Conservation (phyloP, 805 yeast genomes). For the Saccharomycopsis fodiens region DNA sequence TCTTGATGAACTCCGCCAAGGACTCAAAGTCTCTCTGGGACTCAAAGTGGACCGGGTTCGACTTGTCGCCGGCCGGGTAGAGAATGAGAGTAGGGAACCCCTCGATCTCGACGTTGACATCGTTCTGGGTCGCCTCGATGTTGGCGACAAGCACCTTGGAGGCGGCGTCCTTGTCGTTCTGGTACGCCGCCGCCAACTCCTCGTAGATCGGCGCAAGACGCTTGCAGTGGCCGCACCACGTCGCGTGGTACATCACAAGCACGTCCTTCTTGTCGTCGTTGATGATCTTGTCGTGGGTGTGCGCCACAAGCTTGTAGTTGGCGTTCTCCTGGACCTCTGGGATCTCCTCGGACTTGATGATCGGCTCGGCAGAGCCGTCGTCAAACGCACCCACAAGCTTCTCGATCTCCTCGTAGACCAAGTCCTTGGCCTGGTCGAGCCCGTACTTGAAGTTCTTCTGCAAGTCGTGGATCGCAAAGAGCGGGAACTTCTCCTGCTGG, state of each 20-base stretch:
- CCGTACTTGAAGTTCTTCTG: constrained; percentile 68
- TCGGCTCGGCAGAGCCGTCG: constrained; percentile 61
- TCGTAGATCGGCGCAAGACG: constrained; percentile 83
- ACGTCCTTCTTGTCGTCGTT: constrained; percentile 55
- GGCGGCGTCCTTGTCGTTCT: constrained; percentile 39
- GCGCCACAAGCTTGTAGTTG: constrained; percentile 73
- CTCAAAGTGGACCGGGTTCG: constrained; percentile 55
- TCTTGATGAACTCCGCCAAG: constrained; percentile 63
- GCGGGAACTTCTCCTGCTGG: constrained; percentile 81
- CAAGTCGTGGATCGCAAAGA: constrained; percentile 79
- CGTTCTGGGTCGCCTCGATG: constrained; percentile 85
- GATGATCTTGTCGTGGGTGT: constrained; percentile 67
- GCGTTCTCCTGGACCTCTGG: constrained; percentile 77
- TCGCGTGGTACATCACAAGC: constrained; percentile 88
- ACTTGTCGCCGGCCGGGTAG: constrained; percentile 79
- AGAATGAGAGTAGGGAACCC: constrained; percentile 92
- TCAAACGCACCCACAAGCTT: constrained; percentile 56
- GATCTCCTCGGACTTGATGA: constrained; percentile 75
- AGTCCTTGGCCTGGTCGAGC: constrained; percentile 47
- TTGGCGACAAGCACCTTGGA: constrained; percentile 69
- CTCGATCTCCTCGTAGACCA: constrained; percentile 47
- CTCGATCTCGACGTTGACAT: constrained; percentile 69
- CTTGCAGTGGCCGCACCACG: constrained; percentile 98
- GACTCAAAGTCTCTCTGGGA: constrained; percentile 70
- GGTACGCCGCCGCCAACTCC: constrained; percentile 69